Conservation (phyloP, 2,329 filamentous ascomycete species). For the Xylaria sp. region DNA sequence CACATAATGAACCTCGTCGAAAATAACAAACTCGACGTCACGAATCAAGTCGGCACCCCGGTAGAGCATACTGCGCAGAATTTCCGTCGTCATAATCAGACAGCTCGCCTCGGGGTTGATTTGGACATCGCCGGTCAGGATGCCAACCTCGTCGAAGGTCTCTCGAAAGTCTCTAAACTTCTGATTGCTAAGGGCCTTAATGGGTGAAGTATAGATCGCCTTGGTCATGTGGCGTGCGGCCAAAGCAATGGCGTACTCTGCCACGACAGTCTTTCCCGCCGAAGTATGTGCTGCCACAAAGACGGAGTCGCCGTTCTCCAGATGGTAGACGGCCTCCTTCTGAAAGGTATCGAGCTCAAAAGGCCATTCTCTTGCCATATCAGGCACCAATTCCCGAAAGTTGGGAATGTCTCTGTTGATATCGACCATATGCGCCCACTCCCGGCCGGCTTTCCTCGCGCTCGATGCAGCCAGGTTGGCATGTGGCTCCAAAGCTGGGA, state of each 20-base stretch:
- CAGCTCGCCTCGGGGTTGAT: slow-evolving; percentile 98
- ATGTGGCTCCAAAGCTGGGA: slow-evolving; percentile 88
- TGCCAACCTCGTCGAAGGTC: slow-evolving; percentile 94
- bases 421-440: slow-evolving; percentile 99
- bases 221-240: slow-evolving; percentile 99
- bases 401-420: slow-evolving; percentile 94
- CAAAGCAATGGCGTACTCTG: slow-evolving; percentile 96
- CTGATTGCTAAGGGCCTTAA: slow-evolving; percentile 98
- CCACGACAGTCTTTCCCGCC: slow-evolving; percentile 97
- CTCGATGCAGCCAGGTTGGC: slow-evolving; percentile 78
- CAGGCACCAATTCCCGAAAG: slow-evolving; percentile 90
- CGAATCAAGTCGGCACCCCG: slow-evolving; percentile 94
- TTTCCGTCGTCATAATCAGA: slow-evolving; percentile 99
- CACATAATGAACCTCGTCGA: slow-evolving; percentile 98
- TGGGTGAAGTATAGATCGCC: slow-evolving; percentile 98
- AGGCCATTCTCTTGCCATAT: slow-evolving; percentile 96
- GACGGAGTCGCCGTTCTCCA: slow-evolving; percentile 95
- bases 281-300: slow-evolving; percentile 98
- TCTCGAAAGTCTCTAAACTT: slow-evolving; percentile 96
- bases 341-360: slow-evolving; percentile 99
- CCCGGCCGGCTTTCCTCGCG: slow-evolving; percentile 78
- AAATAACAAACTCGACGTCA: slow-evolving; percentile 98
- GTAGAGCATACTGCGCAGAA: slow-evolving; percentile 97
- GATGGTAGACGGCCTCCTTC: slow-evolving; percentile 97
- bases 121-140: slow-evolving; percentile 96